Evolutionary conservation across 768 basidiomycete species (phyloP).

Genomic region (Psilocybe cubensis): DNA sequence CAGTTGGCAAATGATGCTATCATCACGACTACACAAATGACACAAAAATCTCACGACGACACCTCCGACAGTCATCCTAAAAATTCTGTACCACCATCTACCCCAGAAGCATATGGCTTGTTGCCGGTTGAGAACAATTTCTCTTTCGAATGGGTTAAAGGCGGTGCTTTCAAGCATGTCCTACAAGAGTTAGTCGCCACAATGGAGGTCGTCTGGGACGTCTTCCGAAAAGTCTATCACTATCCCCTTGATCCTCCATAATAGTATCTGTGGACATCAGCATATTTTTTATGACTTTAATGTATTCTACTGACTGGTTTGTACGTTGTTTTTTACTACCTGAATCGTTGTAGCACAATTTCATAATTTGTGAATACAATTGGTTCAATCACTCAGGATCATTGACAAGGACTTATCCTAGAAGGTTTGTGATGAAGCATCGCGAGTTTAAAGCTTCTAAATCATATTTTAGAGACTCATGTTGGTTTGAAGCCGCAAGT

Average conservation of each 20-base stretch:
- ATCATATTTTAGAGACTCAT: too few species aligned
- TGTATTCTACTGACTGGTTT: background rate
- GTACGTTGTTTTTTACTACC: background rate
- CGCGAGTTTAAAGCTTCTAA: too few species aligned
- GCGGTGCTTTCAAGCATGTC: slow-evolving; percentile 23
- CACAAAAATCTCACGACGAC: background rate
- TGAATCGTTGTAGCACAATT: too few species aligned
- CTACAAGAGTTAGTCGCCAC: slow-evolving; percentile 41
- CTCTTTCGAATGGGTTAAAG: slow-evolving; percentile 34
- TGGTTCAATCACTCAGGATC: too few species aligned
- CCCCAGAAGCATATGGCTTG: slow-evolving; percentile 29
- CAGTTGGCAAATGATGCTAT: background rate
- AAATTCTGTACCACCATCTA: slow-evolving; percentile 9
- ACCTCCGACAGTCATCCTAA: slow-evolving; percentile 7
- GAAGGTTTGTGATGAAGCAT: too few species aligned
- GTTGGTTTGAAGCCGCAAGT: too few species aligned
- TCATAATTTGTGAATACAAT: too few species aligned
- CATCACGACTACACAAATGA: slow-evolving; percentile 6
- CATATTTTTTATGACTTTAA: background rate
- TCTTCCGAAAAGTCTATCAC: slow-evolving; percentile 55
- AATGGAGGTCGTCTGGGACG: slow-evolving; percentile 46
- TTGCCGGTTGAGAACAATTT: slow-evolving; percentile 32
- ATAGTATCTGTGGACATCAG: background rate
- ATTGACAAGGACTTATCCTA: too few species aligned
- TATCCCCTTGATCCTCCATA: slow-evolving; percentile 60